These are phyloP conservation scores for Cutaneotrichosporon cavernicola DNA, from an alignment of 1,284 basidiomycete species.

Conservation along the genomic window DNA sequence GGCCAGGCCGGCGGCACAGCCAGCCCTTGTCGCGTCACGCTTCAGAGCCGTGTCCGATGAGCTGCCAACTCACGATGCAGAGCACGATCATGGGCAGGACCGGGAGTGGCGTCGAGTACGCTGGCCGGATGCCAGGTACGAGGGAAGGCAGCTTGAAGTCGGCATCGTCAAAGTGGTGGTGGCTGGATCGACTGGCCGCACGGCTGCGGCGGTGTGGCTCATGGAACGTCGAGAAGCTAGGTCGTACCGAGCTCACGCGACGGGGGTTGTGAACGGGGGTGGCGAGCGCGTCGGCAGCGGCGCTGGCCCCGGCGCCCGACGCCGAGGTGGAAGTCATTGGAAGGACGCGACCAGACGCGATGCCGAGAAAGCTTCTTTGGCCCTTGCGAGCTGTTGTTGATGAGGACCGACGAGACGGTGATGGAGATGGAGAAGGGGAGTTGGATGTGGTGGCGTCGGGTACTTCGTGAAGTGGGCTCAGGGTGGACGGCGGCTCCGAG, in stretches of 20 bases:
- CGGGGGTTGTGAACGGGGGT: constrained; percentile 10
- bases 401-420: neutral
- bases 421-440: constrained; percentile 4
- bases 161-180: constrained; percentile 30
- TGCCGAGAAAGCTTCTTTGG: constrained; percentile 1
- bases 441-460: neutral
- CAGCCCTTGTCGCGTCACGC: constrained; percentile 9
- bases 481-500: neutral
- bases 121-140: constrained; percentile 52
- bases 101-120: constrained; percentile 70
- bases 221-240: constrained; percentile 20
- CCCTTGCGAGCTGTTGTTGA: neutral
- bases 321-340: constrained; percentile 5
- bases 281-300: constrained; percentile 10
- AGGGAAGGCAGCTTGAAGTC: constrained; percentile 46
- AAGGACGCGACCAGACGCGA: neutral
- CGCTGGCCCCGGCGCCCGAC: neutral
- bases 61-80: constrained; percentile 67
- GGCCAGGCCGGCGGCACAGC: neutral
- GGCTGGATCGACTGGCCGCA: constrained; percentile 5
- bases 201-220: constrained; percentile 7
- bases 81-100: constrained; percentile 84
- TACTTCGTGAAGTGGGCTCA: constrained; percentile 3
- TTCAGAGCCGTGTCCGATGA: neutral
- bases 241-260: constrained; percentile 14